A percentile compares a stretch with the other conserved stretches of the same genome.
phyloP scores from a whole-genome alignment of 2,329 filamentous ascomycete species.

The Fusarium floridanum region DNA sequence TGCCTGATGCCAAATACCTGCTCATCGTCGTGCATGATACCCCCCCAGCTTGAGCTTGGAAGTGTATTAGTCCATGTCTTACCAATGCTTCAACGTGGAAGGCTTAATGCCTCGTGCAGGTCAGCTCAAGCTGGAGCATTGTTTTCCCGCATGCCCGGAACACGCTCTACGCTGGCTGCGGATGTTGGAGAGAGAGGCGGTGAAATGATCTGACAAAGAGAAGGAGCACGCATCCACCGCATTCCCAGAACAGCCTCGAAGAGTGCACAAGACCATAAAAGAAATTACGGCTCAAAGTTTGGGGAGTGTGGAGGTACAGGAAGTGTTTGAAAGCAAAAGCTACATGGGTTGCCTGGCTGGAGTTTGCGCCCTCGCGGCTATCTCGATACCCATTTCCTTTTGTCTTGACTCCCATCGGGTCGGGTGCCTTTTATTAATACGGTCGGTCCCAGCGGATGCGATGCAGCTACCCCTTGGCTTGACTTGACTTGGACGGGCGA shows the following conservation, averaged over 20 bases:
- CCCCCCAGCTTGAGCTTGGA: constrained; percentile 68
- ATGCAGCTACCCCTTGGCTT: constrained; percentile 23
- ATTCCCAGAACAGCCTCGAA: constrained; percentile 23
- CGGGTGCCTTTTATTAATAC: constrained; percentile 26
- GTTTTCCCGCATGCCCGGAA: constrained; percentile 13
- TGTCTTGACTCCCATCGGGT: constrained; percentile 25
- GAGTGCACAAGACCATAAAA: constrained; percentile 20
- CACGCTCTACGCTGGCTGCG: constrained; percentile 15
- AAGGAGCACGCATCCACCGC: constrained; percentile 26
- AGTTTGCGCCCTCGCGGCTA: constrained; percentile 34
- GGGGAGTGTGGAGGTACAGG: constrained; percentile 11
- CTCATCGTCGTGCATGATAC: constrained; percentile 86
- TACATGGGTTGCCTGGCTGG: constrained; percentile 29
- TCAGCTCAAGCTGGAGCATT: constrained; percentile 20
- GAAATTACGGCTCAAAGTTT: constrained; percentile 21
- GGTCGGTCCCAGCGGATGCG: constrained; percentile 24
- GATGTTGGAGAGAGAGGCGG: constrained; percentile 20
- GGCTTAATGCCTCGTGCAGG: constrained; percentile 16
- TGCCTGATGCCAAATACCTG: constrained; percentile 83
- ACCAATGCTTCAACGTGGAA: constrained; percentile 29
- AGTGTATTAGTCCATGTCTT: constrained; percentile 24
- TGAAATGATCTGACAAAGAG: constrained; percentile 20
- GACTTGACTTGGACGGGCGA: constrained; percentile 15
- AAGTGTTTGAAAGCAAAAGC: constrained; percentile 8
- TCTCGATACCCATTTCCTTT: constrained; percentile 28